Base-by-base conservation (phyloP, 805 yeast genomes). In the Ogataea saltuana region DNA sequence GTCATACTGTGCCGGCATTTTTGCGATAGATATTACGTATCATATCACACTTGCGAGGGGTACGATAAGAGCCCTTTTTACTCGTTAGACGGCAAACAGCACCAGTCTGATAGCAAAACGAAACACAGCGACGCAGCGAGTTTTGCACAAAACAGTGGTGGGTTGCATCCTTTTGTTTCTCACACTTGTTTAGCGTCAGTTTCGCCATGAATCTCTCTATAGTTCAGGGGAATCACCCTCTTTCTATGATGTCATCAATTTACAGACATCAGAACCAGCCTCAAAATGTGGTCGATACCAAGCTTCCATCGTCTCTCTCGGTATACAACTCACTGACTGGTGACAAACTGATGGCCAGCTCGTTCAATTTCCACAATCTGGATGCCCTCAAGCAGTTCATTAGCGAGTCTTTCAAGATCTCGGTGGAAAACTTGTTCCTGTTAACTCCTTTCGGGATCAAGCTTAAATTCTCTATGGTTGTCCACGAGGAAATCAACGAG, bases 381-480 rank as follows among this genome's bases (percentile, higher is more conserved):
- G 75, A 74, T 30, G 65, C 71, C 17, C 56, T 78, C 23, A 72
- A 69, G 48, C 63, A 56, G 21, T 72, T 65, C 49, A 67, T 77
- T 16, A 45, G 68, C 6, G 58, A 63, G 4, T 63, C 69, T 29
- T 70, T 77, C 59, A 53, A 54, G 32, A 74, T 77, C 1, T 70
- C 75, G 0, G 26, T 51, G 1, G 67, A 61, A 19, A 70, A 72
- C 39, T 51, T 74, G 32, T 70, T 84, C 50, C 64, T 85, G 11
- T 61, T 85, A 28, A 73, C 88, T 2, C 78, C 88, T 1, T 81
- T 75, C 58, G 90, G 90, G 0, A 71, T 78, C 34, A 79, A 76
- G 53, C 66, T 85, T 49, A 80, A 76, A 58, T 75, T 68, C 58
- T 71, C 69, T 55, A 71, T 70, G 71, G 68, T 71, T 33, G 67